Conservation (phyloP, 2,329 filamentous ascomycete species). For the Cucurbitaria berberidis region DNA sequence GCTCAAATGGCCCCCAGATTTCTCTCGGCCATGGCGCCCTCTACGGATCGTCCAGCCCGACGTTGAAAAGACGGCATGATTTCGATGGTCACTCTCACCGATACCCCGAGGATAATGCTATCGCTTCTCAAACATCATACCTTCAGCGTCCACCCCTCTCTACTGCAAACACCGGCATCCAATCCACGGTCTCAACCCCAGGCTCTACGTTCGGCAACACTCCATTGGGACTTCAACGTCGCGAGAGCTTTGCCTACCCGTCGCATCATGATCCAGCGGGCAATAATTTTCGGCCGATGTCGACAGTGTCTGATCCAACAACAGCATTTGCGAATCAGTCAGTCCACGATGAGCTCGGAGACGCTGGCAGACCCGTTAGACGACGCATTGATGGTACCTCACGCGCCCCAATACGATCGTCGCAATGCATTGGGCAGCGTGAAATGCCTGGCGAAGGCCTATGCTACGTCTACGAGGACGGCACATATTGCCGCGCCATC, state of each 20-base stretch:
- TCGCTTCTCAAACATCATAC: slow-evolving; percentile 36
- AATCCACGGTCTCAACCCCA: slow-evolving; percentile 30
- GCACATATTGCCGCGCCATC: slow-evolving; percentile 78
- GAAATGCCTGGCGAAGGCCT: slow-evolving; percentile 78
- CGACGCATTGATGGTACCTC: slow-evolving; percentile 43
- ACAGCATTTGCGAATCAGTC: slow-evolving; percentile 21
- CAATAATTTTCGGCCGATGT: slow-evolving; percentile 31
- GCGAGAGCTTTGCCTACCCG: slow-evolving; percentile 29
- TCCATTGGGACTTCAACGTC: slow-evolving; percentile 31
- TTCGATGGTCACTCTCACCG: slow-evolving; percentile 39
- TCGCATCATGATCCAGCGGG: slow-evolving; percentile 28
- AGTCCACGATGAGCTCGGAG: slow-evolving; percentile 39
- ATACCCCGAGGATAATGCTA: slow-evolving; percentile 35
- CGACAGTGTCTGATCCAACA: slow-evolving; percentile 32
- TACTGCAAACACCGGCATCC: slow-evolving; percentile 24
- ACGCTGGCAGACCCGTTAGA: slow-evolving; percentile 37
- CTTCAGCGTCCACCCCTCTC: slow-evolving; percentile 33
- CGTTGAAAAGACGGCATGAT: slow-evolving; percentile 46
- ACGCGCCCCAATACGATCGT: slow-evolving; percentile 40
- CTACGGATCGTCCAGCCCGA: slow-evolving; percentile 43
- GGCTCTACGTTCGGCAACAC: slow-evolving; percentile 27
- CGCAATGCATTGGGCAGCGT: slow-evolving; percentile 47
- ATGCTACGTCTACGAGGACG: slow-evolving; percentile 88
- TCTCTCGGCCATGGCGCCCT: slow-evolving; percentile 25
- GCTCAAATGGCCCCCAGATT: slow-evolving; percentile 26